A percentile compares a stretch with the other conserved stretches of the same genome.
These are phyloP conservation scores for Teratosphaeria destructans DNA, from an alignment of 2,329 filamentous ascomycete species.

Conservation along the genomic window DNA sequence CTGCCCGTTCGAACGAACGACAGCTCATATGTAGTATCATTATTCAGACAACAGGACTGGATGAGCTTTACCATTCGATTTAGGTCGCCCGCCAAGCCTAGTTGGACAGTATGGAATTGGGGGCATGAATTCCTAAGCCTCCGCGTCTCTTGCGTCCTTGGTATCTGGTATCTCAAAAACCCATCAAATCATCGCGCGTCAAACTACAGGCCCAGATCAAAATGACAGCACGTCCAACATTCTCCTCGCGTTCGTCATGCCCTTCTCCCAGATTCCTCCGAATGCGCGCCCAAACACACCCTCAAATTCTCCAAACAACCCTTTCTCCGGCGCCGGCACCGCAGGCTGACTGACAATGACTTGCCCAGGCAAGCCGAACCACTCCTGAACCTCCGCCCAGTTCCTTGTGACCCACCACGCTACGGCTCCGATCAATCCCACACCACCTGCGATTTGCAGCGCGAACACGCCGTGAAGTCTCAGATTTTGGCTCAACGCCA, in stretches of 20 bases:
- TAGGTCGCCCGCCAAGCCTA: neutral
- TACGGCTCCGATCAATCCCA: slow-evolving; percentile 64
- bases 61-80: neutral
- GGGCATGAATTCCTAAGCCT: neutral
- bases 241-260: neutral
- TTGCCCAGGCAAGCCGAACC: slow-evolving; percentile 9
- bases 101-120: neutral
- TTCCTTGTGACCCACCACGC: slow-evolving; percentile 28
- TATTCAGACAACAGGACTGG: neutral
- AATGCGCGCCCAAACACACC: slow-evolving; percentile 8
- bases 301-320: slow-evolving; percentile 4
- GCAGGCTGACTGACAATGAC: slow-evolving; percentile 3
- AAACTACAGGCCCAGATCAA: neutral
- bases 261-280: neutral
- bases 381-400: slow-evolving; percentile 22
- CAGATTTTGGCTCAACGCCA: slow-evolving; percentile 51
- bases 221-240: neutral
- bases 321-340: slow-evolving; percentile 7
- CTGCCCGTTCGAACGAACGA: too few relatives aligned
- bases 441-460: slow-evolving; percentile 62
- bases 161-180: neutral
- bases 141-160: neutral
- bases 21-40: too few relatives aligned
- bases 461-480: slow-evolving; percentile 55
- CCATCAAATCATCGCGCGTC: neutral